Evolutionary conservation across 176 grass and related monocot genomes (phyloP).

Genomic region (Oryza longistaminata): DNA sequence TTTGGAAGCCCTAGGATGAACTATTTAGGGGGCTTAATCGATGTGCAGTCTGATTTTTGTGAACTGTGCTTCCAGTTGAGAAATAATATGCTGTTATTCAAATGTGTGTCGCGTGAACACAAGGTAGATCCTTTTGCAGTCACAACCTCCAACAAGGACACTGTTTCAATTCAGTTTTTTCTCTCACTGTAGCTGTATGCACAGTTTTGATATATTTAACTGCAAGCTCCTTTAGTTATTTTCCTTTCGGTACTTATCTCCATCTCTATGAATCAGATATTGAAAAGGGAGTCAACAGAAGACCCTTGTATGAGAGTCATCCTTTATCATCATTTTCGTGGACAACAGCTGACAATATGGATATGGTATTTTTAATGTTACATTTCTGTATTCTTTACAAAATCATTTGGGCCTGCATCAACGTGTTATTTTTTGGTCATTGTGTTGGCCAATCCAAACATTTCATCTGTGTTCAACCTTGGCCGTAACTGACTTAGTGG

Average conservation of each 20-base stretch:
- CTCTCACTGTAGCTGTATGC: too few species aligned
- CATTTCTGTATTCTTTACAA: neutral
- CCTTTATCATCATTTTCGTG: slow-evolving; percentile 84
- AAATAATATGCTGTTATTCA: neutral
- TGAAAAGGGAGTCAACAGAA: slow-evolving; percentile 61
- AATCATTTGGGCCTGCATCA: neutral
- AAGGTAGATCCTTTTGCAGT: neutral
- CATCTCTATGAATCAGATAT: slow-evolving; percentile 57
- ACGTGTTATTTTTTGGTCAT: neutral
- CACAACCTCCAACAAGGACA: neutral
- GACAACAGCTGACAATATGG: slow-evolving; percentile 66
- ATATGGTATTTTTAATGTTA: slow-evolving; percentile 60
- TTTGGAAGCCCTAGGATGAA: too few species aligned
- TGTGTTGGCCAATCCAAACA: neutral
- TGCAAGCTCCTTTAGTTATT: neutral
- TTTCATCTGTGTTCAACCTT: neutral
- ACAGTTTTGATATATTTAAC: neutral
- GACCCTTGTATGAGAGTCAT: slow-evolving; percentile 68
- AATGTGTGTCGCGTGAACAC: slow-evolving; percentile 2
- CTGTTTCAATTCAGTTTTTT: too few species aligned
- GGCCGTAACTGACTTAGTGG: neutral
- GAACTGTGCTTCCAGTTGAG: neutral
- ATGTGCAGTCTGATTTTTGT: too few species aligned
- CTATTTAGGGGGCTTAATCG: too few species aligned
- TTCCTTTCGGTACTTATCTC: slow-evolving; percentile 19